Percentiles rank a stretch among this genome's conserved stretches.
These are phyloP conservation scores for Sporothrix mexicana DNA, from an alignment of 2,329 filamentous ascomycete genomes.

Conservation along the genomic window DNA sequence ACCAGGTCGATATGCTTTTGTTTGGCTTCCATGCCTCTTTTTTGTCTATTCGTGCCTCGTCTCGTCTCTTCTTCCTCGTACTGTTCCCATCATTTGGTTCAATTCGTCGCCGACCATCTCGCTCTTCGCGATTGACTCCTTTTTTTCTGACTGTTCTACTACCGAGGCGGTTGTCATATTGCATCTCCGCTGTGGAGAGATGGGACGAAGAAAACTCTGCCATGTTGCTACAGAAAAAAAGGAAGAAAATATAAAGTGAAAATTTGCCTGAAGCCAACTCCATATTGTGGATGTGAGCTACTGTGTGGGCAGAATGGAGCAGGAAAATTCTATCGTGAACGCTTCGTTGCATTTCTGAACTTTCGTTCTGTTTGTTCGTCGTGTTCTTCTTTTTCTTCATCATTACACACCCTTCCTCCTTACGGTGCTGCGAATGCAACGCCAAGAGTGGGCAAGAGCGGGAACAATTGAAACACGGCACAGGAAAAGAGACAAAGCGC, in stretches of 20 bases:
- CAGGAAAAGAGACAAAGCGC: conserved; percentile 33
- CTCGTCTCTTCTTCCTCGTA: background rate
- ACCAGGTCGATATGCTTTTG: background rate
- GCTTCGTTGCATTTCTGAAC: too few relatives aligned
- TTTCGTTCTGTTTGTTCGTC: background rate
- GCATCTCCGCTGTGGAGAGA: conserved; percentile 29
- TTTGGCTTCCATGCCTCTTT: background rate
- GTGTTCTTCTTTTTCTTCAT: background rate
- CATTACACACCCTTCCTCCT: conserved; percentile 7
- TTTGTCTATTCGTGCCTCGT: background rate
- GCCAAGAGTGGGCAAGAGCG: conserved; percentile 6
- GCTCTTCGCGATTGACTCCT: background rate
- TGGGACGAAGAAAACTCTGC: conserved; percentile 5
- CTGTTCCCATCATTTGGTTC: background rate
- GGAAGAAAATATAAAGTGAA: background rate
- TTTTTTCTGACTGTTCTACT: background rate
- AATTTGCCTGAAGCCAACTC: conserved; percentile 15
- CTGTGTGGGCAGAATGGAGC: conserved; percentile 15
- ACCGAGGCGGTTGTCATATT: conserved; percentile 10
- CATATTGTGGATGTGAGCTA: conserved; percentile 31
- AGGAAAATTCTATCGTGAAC: conserved; percentile 10
- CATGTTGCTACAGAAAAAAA: background rate
- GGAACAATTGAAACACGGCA: conserved; percentile 34
- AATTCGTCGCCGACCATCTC: conserved; percentile 17
- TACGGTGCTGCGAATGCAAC: conserved; percentile 13